A percentile compares a stretch with the other conserved stretches of the same genome.
Conservation (phyloP, 169 alveolate species). For the Pseudocohnilembus persalinus region DNA sequence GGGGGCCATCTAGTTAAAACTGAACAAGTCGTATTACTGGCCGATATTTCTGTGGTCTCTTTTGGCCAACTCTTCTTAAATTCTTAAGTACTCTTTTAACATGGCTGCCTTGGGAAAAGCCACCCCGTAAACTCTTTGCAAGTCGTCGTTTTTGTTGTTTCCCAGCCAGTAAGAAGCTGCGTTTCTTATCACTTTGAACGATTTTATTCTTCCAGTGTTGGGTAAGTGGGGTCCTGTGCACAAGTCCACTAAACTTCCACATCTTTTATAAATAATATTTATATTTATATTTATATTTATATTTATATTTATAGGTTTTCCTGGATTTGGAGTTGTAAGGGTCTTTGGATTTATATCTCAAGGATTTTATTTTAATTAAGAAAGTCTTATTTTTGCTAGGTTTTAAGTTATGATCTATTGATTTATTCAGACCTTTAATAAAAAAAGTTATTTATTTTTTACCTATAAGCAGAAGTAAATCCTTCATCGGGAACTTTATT, state of each 20-base stretch:
- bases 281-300: no score
- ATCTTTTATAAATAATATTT: no score
- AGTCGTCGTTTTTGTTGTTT: conserved; percentile 92
- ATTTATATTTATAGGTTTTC: no score
- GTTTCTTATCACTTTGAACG: conserved; percentile 94
- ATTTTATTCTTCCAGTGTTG: conserved; percentile 93
- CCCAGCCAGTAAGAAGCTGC: conserved; percentile 99
- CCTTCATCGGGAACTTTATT: conserved; percentile 95
- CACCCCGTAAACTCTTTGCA: conserved; percentile 99
- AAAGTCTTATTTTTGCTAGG: no score
- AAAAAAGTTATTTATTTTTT: no score
- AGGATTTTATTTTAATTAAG: no score
- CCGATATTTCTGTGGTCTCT: conserved; percentile 99
- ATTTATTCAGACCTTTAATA: no score
- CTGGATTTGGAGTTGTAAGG: no score
- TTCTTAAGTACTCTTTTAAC: conserved; percentile 91
- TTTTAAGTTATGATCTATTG: no score
- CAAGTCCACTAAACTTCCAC: conserved; percentile 98
- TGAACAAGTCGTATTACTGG: conserved; percentile 91
- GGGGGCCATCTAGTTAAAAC: conserved; percentile 91
- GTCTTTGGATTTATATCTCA: no score
- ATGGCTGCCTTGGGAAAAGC: conserved; percentile 96
- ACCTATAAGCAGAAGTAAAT: conserved; percentile 93
- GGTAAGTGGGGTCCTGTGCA: conserved; percentile 99
- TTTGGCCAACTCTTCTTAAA: conserved; percentile 96